Conservation (phyloP, 1,139 yeast genomes). For the Yamadazyma epiphylla region DNA sequence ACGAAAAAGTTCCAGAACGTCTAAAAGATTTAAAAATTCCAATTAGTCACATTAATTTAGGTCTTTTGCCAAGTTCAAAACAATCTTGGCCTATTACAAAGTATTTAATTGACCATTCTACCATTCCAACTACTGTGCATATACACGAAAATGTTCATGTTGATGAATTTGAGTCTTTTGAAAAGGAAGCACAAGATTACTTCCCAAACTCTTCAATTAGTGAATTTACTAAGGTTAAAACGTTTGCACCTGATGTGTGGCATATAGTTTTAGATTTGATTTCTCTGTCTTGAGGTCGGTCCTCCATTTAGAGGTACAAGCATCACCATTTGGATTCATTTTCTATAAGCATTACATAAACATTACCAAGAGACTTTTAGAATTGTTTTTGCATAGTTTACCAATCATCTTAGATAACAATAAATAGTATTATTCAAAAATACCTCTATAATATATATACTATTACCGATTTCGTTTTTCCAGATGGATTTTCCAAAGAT, state of each 20-base stretch:
- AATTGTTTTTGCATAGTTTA: too few species aligned
- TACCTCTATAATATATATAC: too few species aligned
- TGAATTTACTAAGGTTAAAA: constrained; percentile 62
- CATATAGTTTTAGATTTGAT: constrained; percentile 63
- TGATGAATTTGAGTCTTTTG: constrained; percentile 35
- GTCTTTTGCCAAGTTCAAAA: constrained; percentile 68
- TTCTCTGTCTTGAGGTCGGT: background rate
- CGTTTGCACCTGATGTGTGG: constrained; percentile 86
- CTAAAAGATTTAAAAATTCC: constrained; percentile 18
- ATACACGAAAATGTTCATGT: constrained; percentile 72
- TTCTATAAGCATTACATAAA: too few species aligned
- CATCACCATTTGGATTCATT: too few species aligned
- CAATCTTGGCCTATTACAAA: constrained; percentile 56
- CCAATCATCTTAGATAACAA: too few species aligned
- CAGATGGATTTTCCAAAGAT: too few species aligned
- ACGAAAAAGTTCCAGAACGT: constrained; percentile 46
- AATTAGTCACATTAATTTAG: constrained; percentile 69
- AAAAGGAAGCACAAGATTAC: constrained; percentile 7
- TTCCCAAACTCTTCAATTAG: constrained; percentile 13
- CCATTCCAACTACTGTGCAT: constrained; percentile 41
- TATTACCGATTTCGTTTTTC: too few species aligned
- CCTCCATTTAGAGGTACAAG: too few species aligned
- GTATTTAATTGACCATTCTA: constrained; percentile 15
- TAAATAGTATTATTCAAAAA: too few species aligned
- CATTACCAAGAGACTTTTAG: too few species aligned